Conservation (phyloP, 352 stramenopile species). For the Plasmopara halstedii region DNA sequence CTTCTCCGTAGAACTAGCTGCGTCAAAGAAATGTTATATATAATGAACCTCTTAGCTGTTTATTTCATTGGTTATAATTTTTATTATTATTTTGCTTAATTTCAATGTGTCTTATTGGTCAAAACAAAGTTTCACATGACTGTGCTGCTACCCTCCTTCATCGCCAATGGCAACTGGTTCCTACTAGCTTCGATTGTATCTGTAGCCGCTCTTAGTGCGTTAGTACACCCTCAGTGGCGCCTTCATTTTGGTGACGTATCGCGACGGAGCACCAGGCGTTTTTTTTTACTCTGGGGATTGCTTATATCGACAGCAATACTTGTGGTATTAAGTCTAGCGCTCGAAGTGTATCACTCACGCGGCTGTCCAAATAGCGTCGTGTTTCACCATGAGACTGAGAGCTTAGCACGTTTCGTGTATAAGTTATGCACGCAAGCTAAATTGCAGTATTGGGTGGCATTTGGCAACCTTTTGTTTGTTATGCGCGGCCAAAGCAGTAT, state of each 20-base stretch:
- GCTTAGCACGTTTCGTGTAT: constrained; percentile 57
- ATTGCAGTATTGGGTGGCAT: constrained; percentile 61
- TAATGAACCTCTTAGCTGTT: not conserved
- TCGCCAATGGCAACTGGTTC: constrained; percentile 65
- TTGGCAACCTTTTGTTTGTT: constrained; percentile 72
- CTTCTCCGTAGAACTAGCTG: not conserved
- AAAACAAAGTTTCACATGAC: constrained; percentile 30
- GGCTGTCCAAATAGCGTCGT: constrained; percentile 57
- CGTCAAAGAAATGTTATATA: not conserved
- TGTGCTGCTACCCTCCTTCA: constrained; percentile 54
- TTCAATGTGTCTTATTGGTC: not conserved
- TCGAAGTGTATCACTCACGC: constrained; percentile 56
- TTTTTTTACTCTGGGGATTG: constrained; percentile 35
- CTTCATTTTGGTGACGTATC: constrained; percentile 16
- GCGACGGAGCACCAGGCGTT: constrained; percentile 14
- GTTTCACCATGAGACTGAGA: constrained; percentile 66
- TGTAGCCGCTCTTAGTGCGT: constrained; percentile 16
- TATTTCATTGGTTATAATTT: not conserved
- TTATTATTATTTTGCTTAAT: not conserved
- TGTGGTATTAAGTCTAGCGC: constrained; percentile 28
- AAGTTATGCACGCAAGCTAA: constrained; percentile 37
- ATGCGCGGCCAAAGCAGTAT: constrained; percentile 54
- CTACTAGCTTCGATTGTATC: constrained; percentile 29
- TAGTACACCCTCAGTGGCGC: constrained; percentile 41
- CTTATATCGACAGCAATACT: constrained; percentile 26